A percentile compares a stretch with the other conserved stretches of the same genome.
phyloP scores from a whole-genome alignment of 2,329 filamentous ascomycete species.

The Myriosclerotinia curreyana region DNA sequence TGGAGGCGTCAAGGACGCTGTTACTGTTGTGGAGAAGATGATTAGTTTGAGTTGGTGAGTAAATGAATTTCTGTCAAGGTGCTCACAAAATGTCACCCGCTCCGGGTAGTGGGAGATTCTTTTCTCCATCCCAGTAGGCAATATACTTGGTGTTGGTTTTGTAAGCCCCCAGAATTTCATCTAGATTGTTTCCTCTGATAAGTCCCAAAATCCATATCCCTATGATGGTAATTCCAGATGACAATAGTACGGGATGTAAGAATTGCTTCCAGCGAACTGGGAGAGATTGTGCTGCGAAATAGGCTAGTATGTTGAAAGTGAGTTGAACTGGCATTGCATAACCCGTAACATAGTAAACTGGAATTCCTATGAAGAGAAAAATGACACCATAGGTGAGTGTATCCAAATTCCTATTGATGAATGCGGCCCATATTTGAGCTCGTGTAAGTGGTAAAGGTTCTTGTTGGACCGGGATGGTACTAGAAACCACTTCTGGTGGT shows the following conservation, averaged over 20 bases:
- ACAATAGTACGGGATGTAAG: constrained; percentile 57
- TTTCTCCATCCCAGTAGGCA: constrained; percentile 47
- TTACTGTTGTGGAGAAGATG: constrained; percentile 26
- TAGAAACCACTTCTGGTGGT: constrained; percentile 3
- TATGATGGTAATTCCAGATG: constrained; percentile 52
- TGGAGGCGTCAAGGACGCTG: constrained; percentile 55
- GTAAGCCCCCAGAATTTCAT: constrained; percentile 47
- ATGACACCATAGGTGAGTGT: constrained; percentile 45
- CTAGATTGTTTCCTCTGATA: constrained; percentile 44
- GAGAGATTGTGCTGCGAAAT: constrained; percentile 49
- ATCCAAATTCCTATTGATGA: constrained; percentile 48
- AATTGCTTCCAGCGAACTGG: constrained; percentile 50
- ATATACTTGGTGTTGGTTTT: constrained; percentile 53
- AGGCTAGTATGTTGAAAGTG: constrained; percentile 51
- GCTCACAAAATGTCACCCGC: constrained; percentile 53
- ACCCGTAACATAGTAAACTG: constrained; percentile 51
- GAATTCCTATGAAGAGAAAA: constrained; percentile 52
- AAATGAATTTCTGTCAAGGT: background rate
- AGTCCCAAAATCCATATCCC: constrained; percentile 53
- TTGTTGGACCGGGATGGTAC: constrained; percentile 40
- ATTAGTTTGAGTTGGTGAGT: background rate
- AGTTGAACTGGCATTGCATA: constrained; percentile 50
- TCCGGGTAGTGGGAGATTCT: constrained; percentile 44
- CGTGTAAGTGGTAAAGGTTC: constrained; percentile 46
- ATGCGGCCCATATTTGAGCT: constrained; percentile 50